A percentile compares a stretch with the other conserved stretches of the same genome.
Evolutionary conservation across 805 yeast species (phyloP).

Genomic region (Kuraishia piskuri): DNA sequence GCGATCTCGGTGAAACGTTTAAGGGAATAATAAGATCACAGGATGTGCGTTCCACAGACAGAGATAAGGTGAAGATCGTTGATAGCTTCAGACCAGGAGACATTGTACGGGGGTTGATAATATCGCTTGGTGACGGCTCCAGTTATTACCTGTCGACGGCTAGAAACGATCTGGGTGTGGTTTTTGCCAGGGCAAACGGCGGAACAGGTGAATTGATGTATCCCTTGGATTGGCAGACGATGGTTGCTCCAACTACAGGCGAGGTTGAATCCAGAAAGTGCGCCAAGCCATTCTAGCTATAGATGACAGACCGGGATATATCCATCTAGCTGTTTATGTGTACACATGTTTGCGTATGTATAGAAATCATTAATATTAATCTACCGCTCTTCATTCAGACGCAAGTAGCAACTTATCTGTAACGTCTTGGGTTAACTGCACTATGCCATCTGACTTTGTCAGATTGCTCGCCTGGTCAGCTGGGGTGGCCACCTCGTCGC

Average conservation of each 20-base stretch:
- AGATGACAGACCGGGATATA: not conserved
- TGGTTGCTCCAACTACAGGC: slow-evolving; percentile 76
- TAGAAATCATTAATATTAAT: too few relatives aligned
- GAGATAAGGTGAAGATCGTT: slow-evolving; percentile 75
- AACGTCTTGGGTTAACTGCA: not conserved
- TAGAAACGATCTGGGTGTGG: slow-evolving; percentile 85
- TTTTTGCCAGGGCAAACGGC: slow-evolving; percentile 70
- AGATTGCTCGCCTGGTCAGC: not conserved
- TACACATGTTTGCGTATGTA: not conserved
- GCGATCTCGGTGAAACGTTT: slow-evolving; percentile 81
- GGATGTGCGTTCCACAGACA: slow-evolving; percentile 84
- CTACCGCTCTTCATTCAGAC: not conserved
- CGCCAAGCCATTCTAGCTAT: slow-evolving; percentile 69
- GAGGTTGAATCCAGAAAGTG: slow-evolving; percentile 74
- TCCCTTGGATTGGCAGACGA: slow-evolving; percentile 93
- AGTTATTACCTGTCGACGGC: slow-evolving; percentile 88
- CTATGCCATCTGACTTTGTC: not conserved
- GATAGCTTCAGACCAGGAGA: slow-evolving; percentile 90
- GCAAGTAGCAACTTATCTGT: not conserved
- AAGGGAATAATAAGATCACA: slow-evolving; percentile 80
- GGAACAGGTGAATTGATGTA: slow-evolving; percentile 70
- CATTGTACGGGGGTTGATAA: slow-evolving; percentile 72
- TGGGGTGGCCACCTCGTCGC: not conserved
- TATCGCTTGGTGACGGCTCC: slow-evolving; percentile 90
- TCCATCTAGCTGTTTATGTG: not conserved